Conservation (phyloP, 73 alveolate genomes). For the Uronychia setigera region DNA sequence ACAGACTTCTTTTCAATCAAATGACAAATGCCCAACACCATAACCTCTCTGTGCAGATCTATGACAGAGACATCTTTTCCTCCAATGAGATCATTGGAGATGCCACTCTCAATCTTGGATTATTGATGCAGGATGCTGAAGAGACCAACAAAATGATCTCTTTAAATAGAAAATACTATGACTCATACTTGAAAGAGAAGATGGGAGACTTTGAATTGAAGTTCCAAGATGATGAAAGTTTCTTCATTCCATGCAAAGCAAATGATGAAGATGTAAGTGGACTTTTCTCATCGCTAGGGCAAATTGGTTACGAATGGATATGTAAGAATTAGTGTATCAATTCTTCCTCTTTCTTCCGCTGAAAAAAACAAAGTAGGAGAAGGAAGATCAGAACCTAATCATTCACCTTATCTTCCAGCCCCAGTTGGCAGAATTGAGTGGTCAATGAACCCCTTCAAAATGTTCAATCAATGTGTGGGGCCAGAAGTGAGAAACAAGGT, state of each 20-base stretch:
- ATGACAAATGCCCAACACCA: constrained; percentile 78
- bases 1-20: constrained; percentile 91
- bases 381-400: constrained; percentile 98
- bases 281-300: background rate
- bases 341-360: constrained; percentile 22
- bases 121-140: constrained; percentile 34
- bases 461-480: constrained; percentile 87
- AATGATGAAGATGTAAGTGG: constrained; percentile 69
- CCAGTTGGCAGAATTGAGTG: constrained; percentile 96
- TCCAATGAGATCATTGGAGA: constrained; percentile 95
- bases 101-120: constrained; percentile 61
- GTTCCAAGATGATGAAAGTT: constrained; percentile 54
- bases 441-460: constrained; percentile 93
- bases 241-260: constrained; percentile 83
- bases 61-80: constrained; percentile 92
- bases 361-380: constrained; percentile 77
- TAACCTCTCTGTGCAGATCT: constrained; percentile 78
- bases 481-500: constrained; percentile 87
- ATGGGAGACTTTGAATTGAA: constrained; percentile 14
- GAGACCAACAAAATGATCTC: constrained; percentile 30
- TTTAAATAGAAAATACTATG: constrained; percentile 40
- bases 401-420: constrained; percentile 94
- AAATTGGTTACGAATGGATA: constrained; percentile 14
- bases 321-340: constrained; percentile 7
- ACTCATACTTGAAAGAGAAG: constrained; percentile 19